Conservation (phyloP, 75 land plant genomes). For the Pinus taeda region DNA sequence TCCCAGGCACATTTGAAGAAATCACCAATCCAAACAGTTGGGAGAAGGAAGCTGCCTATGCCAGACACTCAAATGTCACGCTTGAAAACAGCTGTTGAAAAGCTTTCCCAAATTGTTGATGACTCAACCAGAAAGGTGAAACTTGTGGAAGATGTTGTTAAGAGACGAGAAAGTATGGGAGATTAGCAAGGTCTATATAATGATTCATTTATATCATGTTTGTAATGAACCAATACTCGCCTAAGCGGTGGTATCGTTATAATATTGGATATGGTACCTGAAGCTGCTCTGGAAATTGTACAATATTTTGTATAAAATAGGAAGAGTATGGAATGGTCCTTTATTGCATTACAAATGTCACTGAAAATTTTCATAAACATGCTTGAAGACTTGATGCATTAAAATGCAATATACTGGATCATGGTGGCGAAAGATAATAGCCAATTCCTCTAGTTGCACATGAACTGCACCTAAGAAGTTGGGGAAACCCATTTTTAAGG, state of each 20-base stretch:
- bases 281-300: constrained; percentile 4
- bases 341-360: background rate
- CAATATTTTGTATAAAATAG: constrained; percentile 5
- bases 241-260: background rate
- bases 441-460: no score
- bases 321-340: background rate
- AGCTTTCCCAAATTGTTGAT: constrained; percentile 53
- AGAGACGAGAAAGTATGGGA: constrained; percentile 25
- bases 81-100: constrained; percentile 46
- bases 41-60: constrained; percentile 21
- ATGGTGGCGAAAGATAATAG: no score
- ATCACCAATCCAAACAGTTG: constrained; percentile 10
- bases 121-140: constrained; percentile 63
- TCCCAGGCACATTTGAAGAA: constrained; percentile 13
- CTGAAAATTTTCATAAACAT: no score
- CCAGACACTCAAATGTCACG: constrained; percentile 54
- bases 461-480: no score
- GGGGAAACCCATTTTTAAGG: no score
- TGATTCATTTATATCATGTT: background rate
- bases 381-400: no score
- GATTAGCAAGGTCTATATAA: background rate
- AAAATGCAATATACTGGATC: no score
- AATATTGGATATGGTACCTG: background rate
- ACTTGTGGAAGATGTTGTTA: constrained; percentile 41
- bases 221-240: background rate